Evolutionary conservation across 257 asterid genomes (phyloP).

Genomic region (Solanum sitiens): DNA sequence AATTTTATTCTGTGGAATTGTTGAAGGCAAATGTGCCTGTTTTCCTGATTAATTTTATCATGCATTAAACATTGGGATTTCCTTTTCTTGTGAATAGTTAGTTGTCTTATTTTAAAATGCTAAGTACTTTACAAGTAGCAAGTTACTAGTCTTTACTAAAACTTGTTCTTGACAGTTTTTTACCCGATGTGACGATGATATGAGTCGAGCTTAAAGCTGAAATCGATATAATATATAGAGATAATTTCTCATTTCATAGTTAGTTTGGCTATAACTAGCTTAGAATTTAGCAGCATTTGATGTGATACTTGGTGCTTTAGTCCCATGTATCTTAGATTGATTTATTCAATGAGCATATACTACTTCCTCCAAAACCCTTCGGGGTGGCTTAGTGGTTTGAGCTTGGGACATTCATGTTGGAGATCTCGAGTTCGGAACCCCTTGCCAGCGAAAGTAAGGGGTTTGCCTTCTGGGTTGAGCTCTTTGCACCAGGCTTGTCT

Average conservation of each 20-base stretch:
- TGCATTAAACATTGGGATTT: neutral
- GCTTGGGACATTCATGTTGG: too few relatives aligned
- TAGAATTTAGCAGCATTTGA: neutral
- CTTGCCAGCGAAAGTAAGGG: too few relatives aligned
- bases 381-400: too few relatives aligned
- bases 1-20: neutral
- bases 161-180: neutral
- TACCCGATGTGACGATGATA: neutral
- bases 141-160: neutral
- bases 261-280: neutral
- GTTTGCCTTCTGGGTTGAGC: too few relatives aligned
- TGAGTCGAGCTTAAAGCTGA: neutral
- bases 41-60: neutral
- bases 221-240: neutral
- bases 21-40: constrained; percentile 5
- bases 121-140: neutral
- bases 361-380: neutral
- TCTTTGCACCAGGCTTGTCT: too few relatives aligned
- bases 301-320: neutral
- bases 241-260: neutral
- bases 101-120: neutral
- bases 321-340: neutral
- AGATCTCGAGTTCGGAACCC: too few relatives aligned
- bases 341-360: neutral
- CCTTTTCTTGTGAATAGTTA: neutral